Conservation (phyloP, 176 grass and related monocot genomes). For the Poa pratensis region DNA sequence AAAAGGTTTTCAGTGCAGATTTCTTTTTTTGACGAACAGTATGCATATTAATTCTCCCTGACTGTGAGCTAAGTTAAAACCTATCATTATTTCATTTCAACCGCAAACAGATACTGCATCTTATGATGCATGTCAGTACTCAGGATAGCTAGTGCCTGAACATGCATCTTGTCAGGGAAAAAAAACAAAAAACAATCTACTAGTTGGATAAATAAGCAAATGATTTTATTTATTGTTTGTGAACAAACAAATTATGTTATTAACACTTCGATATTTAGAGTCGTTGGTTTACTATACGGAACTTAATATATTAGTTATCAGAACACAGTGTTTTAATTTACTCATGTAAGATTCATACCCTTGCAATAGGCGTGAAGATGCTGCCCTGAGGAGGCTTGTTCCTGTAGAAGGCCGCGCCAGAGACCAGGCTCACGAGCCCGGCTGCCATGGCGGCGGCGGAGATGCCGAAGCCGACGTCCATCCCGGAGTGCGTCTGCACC, state of each 20-base stretch:
- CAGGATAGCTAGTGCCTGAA: no score
- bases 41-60: neutral
- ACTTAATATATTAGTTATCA: neutral
- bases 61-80: neutral
- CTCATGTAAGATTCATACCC: constrained; percentile 42
- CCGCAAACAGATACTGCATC: no score
- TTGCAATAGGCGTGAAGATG: constrained; percentile 83
- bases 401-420: constrained; percentile 69
- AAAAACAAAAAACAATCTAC: no score
- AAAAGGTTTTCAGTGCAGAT: neutral
- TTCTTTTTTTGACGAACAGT: no score
- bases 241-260: no score
- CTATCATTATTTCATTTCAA: no score
- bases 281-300: no score
- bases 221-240: no score
- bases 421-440: constrained; percentile 66
- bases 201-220: no score
- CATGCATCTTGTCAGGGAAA: no score
- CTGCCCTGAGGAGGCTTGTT: constrained; percentile 90
- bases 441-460: constrained; percentile 79
- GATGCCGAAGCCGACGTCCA: constrained; percentile 88
- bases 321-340: neutral
- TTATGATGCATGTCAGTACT: no score
- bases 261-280: no score
- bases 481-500: constrained; percentile 92